A percentile compares a stretch with the other conserved stretches of the same genome.
Conservation (phyloP, 768 basidiomycete species). For the Neoboletus subvelutipes region DNA sequence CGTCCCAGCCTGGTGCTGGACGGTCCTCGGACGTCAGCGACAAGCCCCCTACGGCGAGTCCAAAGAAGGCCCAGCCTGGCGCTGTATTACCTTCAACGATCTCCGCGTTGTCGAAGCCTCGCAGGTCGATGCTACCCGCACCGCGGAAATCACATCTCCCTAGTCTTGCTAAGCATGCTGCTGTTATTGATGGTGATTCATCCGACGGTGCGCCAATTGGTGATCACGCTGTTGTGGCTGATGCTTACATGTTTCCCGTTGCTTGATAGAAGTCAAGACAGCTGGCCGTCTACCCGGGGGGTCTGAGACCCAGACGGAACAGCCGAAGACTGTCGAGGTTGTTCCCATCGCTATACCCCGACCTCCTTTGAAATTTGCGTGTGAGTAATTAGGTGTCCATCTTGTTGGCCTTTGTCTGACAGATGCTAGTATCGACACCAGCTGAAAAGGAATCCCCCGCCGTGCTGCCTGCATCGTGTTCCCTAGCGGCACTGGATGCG, state of each 20-base stretch:
- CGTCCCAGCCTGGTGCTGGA: constrained; percentile 6
- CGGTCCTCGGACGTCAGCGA: not conserved
- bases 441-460: not conserved
- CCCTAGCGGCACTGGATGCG: constrained; percentile 15
- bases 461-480: constrained; percentile 10
- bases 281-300: constrained; percentile 9
- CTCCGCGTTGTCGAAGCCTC: constrained; percentile 4
- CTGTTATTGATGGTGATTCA: not conserved
- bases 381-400: constrained; percentile 6
- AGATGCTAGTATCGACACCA: not conserved
- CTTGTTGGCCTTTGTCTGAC: constrained; percentile 7
- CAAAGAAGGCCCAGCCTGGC: not conserved
- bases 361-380: not conserved
- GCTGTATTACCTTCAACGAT: constrained; percentile 5
- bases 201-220: constrained; percentile 1
- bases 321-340: not conserved
- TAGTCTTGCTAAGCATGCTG: not conserved
- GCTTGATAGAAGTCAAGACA: constrained; percentile 9
- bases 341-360: not conserved
- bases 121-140: constrained; percentile 13
- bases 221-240: not conserved
- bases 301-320: constrained; percentile 17
- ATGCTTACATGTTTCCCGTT: not conserved
- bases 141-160: constrained; percentile 4
- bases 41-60: not conserved